Conservation (phyloP, 306 rosid species). For the Leucaena leucocephala region DNA sequence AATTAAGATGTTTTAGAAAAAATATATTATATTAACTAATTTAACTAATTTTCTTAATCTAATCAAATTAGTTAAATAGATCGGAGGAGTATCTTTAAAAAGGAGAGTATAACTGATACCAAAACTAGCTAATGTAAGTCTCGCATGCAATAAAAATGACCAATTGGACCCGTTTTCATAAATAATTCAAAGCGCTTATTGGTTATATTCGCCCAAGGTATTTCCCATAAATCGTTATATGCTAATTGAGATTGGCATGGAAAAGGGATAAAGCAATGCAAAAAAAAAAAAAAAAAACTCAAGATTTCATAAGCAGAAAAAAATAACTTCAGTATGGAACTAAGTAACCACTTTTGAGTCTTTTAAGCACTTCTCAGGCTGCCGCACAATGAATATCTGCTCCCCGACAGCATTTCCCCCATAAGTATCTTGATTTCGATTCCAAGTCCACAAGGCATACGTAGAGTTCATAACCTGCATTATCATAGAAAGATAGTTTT, state of each 20-base stretch:
- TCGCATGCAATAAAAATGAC: too few species aligned
- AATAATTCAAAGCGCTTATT: too few species aligned
- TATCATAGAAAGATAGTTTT: background rate
- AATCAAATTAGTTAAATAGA: too few species aligned
- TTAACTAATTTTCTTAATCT: too few species aligned
- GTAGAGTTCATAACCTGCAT: constrained; percentile 82
- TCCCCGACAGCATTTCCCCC: constrained; percentile 67
- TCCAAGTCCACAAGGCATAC: constrained; percentile 92
- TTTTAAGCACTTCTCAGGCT: constrained; percentile 65
- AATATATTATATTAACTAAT: too few species aligned
- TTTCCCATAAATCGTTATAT: too few species aligned
- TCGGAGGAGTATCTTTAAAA: background rate
- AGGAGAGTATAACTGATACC: background rate
- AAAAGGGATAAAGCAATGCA: constrained; percentile 8
- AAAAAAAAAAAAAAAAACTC: constrained; percentile 14
- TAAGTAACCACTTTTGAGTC: constrained; percentile 42
- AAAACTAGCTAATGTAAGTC: too few species aligned
- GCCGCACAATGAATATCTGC: constrained; percentile 81
- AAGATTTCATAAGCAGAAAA: constrained; percentile 28
- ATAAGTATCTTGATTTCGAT: constrained; percentile 76
- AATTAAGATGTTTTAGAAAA: too few species aligned
- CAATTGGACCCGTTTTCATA: too few species aligned
- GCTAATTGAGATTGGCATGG: background rate
- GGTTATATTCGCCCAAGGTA: too few species aligned
- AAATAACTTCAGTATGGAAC: background rate